Base-by-base conservation (phyloP, 805 yeast genomes). In the Saccharomycopsis fodiens region DNA sequence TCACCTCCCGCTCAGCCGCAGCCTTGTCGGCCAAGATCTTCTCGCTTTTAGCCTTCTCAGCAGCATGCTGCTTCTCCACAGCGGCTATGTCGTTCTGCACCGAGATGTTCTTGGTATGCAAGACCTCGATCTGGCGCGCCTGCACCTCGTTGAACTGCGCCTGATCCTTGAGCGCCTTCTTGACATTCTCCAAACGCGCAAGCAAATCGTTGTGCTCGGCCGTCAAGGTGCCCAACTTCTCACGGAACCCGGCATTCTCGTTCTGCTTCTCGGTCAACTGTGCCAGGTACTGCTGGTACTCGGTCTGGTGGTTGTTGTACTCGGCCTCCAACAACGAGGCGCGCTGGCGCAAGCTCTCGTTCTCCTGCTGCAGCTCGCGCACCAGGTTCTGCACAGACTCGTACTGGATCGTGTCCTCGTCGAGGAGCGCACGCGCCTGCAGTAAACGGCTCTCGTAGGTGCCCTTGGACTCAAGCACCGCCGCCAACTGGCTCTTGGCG, bases 291-390 rank as follows among this genome's bases (percentile, higher is more conserved):
- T 74, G 75, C 53, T 76, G 78, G 52, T 82, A 68, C 52, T 82
- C 78, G 77, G 41, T 60, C 49, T 85, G 84, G 39, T 82, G 72
- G 3, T 84, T 78, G 60, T 85, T 82, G 56, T 75, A 74, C 55
- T 76, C 82, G 8, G 95, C 94, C 60, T 88, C 95, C 2, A 84
- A 74, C 36, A 85, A 72, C 0, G 86, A 75, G 1, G 85, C 69
- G 55, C 86, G 89, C 44, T 85, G 77, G 54, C 82, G 69, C 53
- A 88, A 66, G 35, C 76, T 72, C 46, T 80, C 87, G 4, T 82
- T 73, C 57, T 88, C 95, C 44, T 68, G 70, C 39, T 72, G 76
- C 0, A 88, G 75, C 5, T 71, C 63, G n/a, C 64, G 62, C 53
- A 87, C 69, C 34, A 73, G 70, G 10, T 71, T 62, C 61, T 88